These are phyloP conservation scores for Beauveria sp. DNA, from an alignment of 2,329 filamentous ascomycete species.

Conservation along the genomic window DNA sequence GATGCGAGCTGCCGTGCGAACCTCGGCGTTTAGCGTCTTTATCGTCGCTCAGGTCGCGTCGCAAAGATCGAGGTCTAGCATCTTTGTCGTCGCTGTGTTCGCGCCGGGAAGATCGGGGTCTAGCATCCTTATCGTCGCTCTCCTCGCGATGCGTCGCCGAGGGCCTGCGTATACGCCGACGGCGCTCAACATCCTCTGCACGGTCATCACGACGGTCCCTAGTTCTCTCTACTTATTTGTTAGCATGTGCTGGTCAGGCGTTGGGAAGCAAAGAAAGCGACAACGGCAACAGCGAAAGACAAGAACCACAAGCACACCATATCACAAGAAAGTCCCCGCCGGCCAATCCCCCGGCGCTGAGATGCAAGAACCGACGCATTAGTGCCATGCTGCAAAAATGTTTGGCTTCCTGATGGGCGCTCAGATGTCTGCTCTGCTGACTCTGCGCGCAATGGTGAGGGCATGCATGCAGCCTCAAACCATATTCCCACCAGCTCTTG, in stretches of 20 bases:
- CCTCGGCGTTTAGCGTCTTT: slow-evolving; percentile 23
- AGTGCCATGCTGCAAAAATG: slow-evolving; percentile 7
- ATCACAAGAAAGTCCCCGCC: not conserved
- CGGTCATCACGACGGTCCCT: not conserved
- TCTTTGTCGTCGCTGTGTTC: slow-evolving; percentile 15
- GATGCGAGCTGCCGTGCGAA: slow-evolving; percentile 22
- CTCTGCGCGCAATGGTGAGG: not conserved
- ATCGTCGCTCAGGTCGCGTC: not conserved
- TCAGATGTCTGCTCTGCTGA: not conserved
- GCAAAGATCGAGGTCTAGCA: slow-evolving; percentile 20
- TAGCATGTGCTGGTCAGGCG: not conserved
- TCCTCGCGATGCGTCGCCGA: slow-evolving; percentile 17
- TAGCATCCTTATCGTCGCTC: slow-evolving; percentile 22
- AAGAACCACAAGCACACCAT: not conserved
- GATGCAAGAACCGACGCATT: slow-evolving; percentile 1
- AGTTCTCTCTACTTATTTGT: not conserved
- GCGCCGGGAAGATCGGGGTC: slow-evolving; percentile 19
- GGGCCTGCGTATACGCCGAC: not conserved
- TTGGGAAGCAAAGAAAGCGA: not conserved
- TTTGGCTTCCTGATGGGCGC: not conserved
- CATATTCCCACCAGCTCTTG: not conserved
- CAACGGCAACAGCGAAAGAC: not conserved
- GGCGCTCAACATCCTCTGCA: not conserved
- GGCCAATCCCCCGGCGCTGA: not conserved
- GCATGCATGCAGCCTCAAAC: not conserved